These are phyloP conservation scores for Candida dajiaensis DNA, from an alignment of 805 yeast species.

Conservation along the genomic window DNA sequence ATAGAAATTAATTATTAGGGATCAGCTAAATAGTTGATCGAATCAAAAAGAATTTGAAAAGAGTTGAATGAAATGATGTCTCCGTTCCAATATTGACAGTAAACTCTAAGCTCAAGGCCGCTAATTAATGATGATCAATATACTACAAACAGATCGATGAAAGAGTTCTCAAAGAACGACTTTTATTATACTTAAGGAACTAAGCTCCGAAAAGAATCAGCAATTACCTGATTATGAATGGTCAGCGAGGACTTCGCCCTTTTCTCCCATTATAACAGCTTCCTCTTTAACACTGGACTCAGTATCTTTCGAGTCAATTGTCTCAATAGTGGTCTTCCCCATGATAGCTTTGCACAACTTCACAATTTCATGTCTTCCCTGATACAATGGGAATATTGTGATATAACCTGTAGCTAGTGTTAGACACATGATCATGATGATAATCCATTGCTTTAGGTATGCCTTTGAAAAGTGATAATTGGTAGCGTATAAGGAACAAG, in stretches of 20 bases:
- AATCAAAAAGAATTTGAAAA: no score
- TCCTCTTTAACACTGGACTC: background rate
- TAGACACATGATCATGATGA: constrained; percentile 33
- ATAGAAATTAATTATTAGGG: no score
- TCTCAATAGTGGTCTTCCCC: constrained; percentile 5
- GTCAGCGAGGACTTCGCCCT: background rate
- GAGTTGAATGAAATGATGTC: no score
- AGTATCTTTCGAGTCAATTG: constrained; percentile 8
- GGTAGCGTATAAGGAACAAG: constrained; percentile 29
- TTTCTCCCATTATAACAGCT: background rate
- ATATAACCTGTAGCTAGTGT: constrained; percentile 31
- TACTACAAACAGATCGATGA: no score
- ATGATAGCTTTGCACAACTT: background rate
- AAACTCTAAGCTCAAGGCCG: no score
- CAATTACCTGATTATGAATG: no score
- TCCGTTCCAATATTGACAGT: no score
- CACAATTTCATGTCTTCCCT: constrained; percentile 24
- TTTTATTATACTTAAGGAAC: no score
- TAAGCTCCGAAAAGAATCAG: no score
- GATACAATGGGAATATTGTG: constrained; percentile 32
- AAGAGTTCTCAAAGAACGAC: no score
- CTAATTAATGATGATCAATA: no score
- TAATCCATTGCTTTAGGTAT: constrained; percentile 31
- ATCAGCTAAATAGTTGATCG: no score
- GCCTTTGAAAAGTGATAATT: constrained; percentile 29